Evolutionary conservation across 1,139 yeast genomes (phyloP).

Genomic region (Scheffersomyces lignicola): DNA sequence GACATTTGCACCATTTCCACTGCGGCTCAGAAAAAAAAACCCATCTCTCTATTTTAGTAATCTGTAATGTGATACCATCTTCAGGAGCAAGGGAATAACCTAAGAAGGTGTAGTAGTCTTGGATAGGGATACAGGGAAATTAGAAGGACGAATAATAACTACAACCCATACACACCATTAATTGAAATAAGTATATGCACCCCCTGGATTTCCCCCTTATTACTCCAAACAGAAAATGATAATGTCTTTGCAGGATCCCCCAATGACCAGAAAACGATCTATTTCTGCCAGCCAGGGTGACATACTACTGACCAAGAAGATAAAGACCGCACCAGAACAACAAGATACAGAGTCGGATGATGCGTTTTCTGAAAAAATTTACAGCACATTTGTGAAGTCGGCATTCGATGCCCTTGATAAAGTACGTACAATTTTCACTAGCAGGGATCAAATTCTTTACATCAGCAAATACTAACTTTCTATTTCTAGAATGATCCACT

Average conservation of each 20-base stretch:
- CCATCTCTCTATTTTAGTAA: neutral
- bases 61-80: constrained; percentile 1
- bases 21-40: constrained; percentile 1
- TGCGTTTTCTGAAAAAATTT: constrained; percentile 55
- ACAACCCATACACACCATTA: no score
- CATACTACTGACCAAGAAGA: constrained; percentile 12
- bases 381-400: constrained; percentile 60
- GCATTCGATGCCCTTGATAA: constrained; percentile 71
- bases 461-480: constrained; percentile 1
- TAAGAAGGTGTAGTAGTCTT: no score
- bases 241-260: constrained; percentile 32
- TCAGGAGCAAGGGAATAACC: no score
- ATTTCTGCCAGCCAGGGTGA: constrained; percentile 10
- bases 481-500: constrained; percentile 31
- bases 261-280: constrained; percentile 23
- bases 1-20: neutral
- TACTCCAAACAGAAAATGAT: constrained; percentile 22
- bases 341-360: constrained; percentile 5
- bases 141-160: no score
- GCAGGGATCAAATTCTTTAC: neutral
- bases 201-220: no score
- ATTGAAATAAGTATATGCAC: no score
- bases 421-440: constrained; percentile 37
- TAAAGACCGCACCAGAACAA: constrained; percentile 6
- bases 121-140: no score